A percentile compares a stretch with the other conserved stretches of the same genome.
Conservation (phyloP, 345 rosid species). For the Hypericum perforatum region DNA sequence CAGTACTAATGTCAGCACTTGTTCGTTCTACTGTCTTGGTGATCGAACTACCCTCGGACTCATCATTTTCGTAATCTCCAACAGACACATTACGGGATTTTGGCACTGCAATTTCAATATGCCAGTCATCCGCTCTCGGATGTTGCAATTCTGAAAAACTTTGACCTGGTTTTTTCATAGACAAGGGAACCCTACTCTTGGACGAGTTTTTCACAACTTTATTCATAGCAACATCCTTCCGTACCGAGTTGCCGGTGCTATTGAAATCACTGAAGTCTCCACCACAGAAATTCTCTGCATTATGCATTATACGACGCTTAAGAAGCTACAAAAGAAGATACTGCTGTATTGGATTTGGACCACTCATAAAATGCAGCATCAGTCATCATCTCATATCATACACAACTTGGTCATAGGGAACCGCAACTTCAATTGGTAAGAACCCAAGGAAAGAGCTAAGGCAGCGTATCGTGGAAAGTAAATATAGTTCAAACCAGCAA, state of each 20-base stretch:
- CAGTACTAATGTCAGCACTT: conserved; percentile 28
- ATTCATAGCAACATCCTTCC: conserved; percentile 38
- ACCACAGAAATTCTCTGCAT: conserved; percentile 54
- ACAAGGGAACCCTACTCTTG: conserved; percentile 45
- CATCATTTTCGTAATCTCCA: conserved; percentile 47
- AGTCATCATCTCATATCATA: no score
- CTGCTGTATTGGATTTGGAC: no score
- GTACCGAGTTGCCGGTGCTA: conserved; percentile 36
- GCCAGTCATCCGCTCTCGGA: conserved; percentile 60
- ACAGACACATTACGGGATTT: conserved; percentile 29
- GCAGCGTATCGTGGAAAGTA: no score
- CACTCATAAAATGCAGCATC: no score
- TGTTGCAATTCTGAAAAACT: conserved; percentile 30
- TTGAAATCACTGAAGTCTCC: conserved; percentile 47
- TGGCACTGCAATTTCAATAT: conserved; percentile 64
- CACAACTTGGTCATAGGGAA: no score
- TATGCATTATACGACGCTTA: conserved; percentile 4
- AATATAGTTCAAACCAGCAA: no score
- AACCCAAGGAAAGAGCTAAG: no score
- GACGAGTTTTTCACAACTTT: conserved; percentile 35
- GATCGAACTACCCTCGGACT: conserved; percentile 70
- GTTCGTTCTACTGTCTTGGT: conserved; percentile 48
- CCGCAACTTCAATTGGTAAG: no score
- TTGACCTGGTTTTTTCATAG: conserved; percentile 36
- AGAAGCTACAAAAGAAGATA: conserved; percentile 4